Percentiles rank a stretch among this genome's conserved stretches.
phyloP scores from a whole-genome alignment of 1,284 basidiomycete species.

The Rhodotorula sp. region DNA sequence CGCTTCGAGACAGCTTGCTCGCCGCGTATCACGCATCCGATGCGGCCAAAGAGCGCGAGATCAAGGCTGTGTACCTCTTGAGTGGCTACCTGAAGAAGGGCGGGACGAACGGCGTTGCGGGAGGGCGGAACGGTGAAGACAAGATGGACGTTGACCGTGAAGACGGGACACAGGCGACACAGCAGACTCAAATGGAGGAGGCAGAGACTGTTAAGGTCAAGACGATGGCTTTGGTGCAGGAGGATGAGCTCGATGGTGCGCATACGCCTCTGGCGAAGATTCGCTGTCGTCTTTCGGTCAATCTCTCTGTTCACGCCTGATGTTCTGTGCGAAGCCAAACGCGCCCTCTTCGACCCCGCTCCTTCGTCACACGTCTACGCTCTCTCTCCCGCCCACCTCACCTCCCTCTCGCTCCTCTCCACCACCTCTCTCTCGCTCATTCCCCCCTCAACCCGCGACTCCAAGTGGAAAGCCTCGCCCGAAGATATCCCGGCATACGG shows the following conservation, averaged over 20 bases:
- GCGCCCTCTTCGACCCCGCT: slow-evolving; percentile 14
- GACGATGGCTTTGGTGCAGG: slow-evolving; percentile 19
- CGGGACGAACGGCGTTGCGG: neutral
- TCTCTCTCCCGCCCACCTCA: slow-evolving; percentile 12
- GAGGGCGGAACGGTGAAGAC: neutral
- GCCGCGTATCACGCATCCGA: slow-evolving; percentile 19
- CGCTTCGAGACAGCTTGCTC: slow-evolving; percentile 7
- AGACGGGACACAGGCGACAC: neutral
- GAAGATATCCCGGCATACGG: slow-evolving; percentile 12
- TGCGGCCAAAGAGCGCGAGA: slow-evolving; percentile 22
- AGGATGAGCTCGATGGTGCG: slow-evolving; percentile 23
- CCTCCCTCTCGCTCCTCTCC: slow-evolving; percentile 13
- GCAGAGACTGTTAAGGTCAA: neutral
- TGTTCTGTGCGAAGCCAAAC: neutral
- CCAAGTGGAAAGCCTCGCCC: slow-evolving; percentile 27
- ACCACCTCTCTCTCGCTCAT: slow-evolving; percentile 15
- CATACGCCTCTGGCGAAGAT: neutral
- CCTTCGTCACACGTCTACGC: slow-evolving; percentile 27
- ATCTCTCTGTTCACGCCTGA: neutral
- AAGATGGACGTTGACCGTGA: slow-evolving; percentile 9
- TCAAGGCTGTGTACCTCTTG: slow-evolving; percentile 20
- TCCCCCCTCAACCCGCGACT: neutral
- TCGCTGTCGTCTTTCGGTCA: too few species aligned
- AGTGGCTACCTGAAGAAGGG: slow-evolving; percentile 9
- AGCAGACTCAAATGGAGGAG: neutral